Percentiles rank a stretch among this genome's conserved stretches.
These are phyloP conservation scores for Paraconiothyrium sp. DNA, from an alignment of 2,329 filamentous ascomycete species.

Conservation along the genomic window DNA sequence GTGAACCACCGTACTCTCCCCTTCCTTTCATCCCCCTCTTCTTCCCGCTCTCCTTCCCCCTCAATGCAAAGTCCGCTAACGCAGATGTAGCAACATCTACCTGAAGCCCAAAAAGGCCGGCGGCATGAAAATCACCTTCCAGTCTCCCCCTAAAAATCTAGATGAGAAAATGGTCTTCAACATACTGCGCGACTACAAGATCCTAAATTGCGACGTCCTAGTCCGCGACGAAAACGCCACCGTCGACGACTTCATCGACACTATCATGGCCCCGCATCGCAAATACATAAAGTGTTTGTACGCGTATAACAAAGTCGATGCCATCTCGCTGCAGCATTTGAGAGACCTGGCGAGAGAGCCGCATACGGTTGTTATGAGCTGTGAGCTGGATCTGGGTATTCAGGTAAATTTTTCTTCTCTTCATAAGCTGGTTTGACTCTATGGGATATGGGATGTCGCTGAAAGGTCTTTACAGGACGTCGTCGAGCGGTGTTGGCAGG, in stretches of 20 bases:
- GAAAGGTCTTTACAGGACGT: slow-evolving; percentile 67
- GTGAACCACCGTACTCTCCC: slow-evolving; percentile 78
- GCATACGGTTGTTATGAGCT: slow-evolving; percentile 95
- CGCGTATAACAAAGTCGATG: slow-evolving; percentile 99
- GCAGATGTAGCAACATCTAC: slow-evolving; percentile 83
- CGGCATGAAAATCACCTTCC: slow-evolving; percentile 98
- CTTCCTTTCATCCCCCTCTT: not conserved
- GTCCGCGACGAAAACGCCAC: slow-evolving; percentile 92
- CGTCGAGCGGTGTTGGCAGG: slow-evolving; percentile 93
- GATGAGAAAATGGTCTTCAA: slow-evolving; percentile 99
- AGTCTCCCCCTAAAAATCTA: slow-evolving; percentile 84
- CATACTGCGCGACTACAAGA: slow-evolving; percentile 97
- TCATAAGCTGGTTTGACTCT: not conserved
- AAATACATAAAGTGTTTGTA: slow-evolving; percentile 96
- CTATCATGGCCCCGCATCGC: slow-evolving; percentile 98
- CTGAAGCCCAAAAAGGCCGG: slow-evolving; percentile 95
- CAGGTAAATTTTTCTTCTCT: slow-evolving; percentile 46
- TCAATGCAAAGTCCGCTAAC: not conserved
- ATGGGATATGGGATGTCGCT: not conserved
- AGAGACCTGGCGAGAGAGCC: slow-evolving; percentile 92
- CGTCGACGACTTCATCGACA: slow-evolving; percentile 98
- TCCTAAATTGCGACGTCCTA: slow-evolving; percentile 95
- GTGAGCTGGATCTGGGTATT: slow-evolving; percentile 92
- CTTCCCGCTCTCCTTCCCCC: not conserved
- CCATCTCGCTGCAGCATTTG: slow-evolving; percentile 90